phyloP scores from a whole-genome alignment of 306 rosid genomes.

The Adenanthera pavonina region DNA sequence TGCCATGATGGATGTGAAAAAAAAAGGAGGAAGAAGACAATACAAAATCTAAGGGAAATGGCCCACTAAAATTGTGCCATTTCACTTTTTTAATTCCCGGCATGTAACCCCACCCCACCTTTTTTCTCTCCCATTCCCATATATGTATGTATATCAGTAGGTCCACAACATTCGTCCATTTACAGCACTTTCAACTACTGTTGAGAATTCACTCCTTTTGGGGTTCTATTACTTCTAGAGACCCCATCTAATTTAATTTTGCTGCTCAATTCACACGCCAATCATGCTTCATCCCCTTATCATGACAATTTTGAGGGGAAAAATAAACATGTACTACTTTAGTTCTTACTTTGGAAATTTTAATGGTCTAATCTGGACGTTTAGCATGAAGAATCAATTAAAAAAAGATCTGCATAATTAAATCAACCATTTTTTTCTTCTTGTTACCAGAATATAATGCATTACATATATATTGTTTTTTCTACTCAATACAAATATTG shows the following conservation, averaged over 20 bases:
- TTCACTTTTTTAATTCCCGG: conserved; percentile 47
- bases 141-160: conserved; percentile 2
- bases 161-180: conserved; percentile 31
- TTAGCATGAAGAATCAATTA: too few species aligned
- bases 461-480: too few species aligned
- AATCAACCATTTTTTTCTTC: too few species aligned
- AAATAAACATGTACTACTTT: too few species aligned
- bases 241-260: conserved; percentile 1
- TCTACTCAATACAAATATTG: too few species aligned
- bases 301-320: conserved; percentile 21
- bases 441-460: too few species aligned
- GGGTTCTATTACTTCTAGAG: conserved; percentile 37
- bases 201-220: conserved; percentile 23
- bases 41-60: conserved; percentile 51
- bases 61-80: conserved; percentile 62
- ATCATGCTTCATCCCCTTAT: neutral
- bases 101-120: conserved; percentile 36
- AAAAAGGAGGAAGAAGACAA: conserved; percentile 35
- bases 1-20: conserved; percentile 35
- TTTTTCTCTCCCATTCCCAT: conserved; percentile 35
- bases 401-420: too few species aligned
- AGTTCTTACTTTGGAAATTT: too few species aligned
- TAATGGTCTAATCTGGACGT: too few species aligned
- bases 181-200: conserved; percentile 23
- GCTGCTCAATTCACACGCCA: neutral